Percentiles rank a stretch among this genome's conserved stretches.
These are phyloP conservation scores for Erysimum cheiri DNA, from an alignment of 441 rosid genomes.

Conservation along the genomic window DNA sequence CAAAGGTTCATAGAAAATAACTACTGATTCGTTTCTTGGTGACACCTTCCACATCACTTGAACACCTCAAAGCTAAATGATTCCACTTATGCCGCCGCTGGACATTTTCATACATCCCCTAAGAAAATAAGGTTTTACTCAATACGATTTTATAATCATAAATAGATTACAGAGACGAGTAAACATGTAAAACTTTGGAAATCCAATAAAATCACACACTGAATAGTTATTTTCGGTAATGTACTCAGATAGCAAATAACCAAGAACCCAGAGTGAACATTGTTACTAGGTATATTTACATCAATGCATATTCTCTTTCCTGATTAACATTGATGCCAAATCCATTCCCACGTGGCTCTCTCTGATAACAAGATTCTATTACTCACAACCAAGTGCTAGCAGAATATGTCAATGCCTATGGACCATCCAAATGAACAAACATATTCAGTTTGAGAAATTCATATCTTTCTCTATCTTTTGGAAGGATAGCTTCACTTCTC, in stretches of 20 bases:
- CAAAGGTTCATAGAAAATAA: slow-evolving; percentile 4
- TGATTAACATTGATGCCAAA: slow-evolving; percentile 13
- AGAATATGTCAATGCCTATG: slow-evolving; percentile 32
- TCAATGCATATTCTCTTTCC: slow-evolving; percentile 16
- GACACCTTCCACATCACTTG: slow-evolving; percentile 21
- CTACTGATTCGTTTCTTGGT: slow-evolving; percentile 13
- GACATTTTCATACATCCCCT: neutral
- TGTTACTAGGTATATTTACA: slow-evolving; percentile 10
- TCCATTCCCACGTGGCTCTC: slow-evolving; percentile 11
- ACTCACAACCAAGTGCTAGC: slow-evolving; percentile 36
- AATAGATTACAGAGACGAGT: neutral
- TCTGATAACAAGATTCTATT: slow-evolving; percentile 25
- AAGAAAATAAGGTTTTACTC: slow-evolving; percentile 15
- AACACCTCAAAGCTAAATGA: slow-evolving; percentile 5
- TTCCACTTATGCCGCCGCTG: slow-evolving; percentile 3
- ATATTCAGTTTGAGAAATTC: slow-evolving; percentile 20
- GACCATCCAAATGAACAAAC: slow-evolving; percentile 18
- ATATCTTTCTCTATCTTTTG: slow-evolving; percentile 16
- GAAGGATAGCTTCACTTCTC: too few species aligned
- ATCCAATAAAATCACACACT: neutral
- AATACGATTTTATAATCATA: neutral
- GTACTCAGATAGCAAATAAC: slow-evolving; percentile 3
- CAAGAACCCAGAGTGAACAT: slow-evolving; percentile 15
- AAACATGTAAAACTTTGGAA: neutral
- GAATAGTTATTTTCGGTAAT: slow-evolving; percentile 22